A percentile compares a stretch with the other conserved stretches of the same genome.
phyloP scores from a whole-genome alignment of 2,329 filamentous ascomycete species.

The Aspergillus persii region DNA sequence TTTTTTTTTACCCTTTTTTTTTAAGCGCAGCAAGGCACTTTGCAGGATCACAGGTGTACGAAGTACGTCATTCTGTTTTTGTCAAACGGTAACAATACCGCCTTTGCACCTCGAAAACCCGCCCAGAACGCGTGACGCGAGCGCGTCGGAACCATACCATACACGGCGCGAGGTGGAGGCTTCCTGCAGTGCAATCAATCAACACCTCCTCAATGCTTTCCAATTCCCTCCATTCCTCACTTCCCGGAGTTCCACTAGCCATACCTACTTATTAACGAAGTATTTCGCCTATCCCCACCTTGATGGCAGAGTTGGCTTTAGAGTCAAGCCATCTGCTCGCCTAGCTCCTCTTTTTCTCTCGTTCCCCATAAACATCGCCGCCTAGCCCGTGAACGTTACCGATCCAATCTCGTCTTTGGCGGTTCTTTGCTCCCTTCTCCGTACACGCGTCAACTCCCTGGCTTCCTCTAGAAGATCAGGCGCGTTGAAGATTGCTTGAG shows the following conservation, averaged over 20 bases:
- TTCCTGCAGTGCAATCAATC: constrained; percentile 10
- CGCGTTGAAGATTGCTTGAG: background rate
- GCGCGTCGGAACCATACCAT: constrained; percentile 28
- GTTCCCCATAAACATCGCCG: background rate
- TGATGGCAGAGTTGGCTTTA: constrained; percentile 18
- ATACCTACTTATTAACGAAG: constrained; percentile 17
- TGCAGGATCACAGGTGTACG: no score
- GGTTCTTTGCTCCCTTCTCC: background rate
- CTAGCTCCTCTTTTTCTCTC: constrained; percentile 2
- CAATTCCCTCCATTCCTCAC: constrained; percentile 12
- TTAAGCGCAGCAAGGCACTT: no score
- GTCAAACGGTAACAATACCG: background rate
- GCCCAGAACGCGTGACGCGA: constrained; percentile 27
- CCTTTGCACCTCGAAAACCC: no score
- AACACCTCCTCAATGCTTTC: constrained; percentile 20
- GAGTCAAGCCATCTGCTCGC: constrained; percentile 16
- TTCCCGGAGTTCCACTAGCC: constrained; percentile 13
- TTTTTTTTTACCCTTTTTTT: no score
- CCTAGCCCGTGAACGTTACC: constrained; percentile 1
- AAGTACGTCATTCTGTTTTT: background rate
- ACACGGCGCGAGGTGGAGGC: constrained; percentile 8
- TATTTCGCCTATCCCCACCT: constrained; percentile 21
- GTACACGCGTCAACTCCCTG: constrained; percentile 4
- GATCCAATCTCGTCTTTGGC: background rate
- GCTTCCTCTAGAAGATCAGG: background rate